Percentiles rank a stretch among this genome's conserved stretches.
phyloP scores from a whole-genome alignment of 805 yeast genomes.

The Candida krabiensis region DNA sequence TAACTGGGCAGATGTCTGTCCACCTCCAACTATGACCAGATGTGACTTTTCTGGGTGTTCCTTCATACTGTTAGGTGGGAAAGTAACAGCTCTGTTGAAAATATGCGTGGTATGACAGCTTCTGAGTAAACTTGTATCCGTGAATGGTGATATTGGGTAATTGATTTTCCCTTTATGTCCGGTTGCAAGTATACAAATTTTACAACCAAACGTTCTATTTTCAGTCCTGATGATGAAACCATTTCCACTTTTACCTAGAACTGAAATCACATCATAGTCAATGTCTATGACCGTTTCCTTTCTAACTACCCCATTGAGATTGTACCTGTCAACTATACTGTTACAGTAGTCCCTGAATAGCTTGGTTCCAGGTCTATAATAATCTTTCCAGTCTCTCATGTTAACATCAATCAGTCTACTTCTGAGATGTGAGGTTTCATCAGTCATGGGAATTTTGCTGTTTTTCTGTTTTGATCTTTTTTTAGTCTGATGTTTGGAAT shows the following conservation, averaged over 20 bases:
- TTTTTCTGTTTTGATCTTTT: neutral
- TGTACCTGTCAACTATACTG: neutral
- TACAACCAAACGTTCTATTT: neutral
- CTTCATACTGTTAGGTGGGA: neutral
- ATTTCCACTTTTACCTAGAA: neutral
- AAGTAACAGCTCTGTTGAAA: neutral
- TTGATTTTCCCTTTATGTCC: neutral
- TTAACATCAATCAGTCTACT: neutral
- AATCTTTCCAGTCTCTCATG: neutral
- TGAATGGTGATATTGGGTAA: neutral
- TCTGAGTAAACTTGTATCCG: neutral
- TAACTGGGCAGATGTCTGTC: neutral
- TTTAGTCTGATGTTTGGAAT: neutral
- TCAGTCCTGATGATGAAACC: neutral
- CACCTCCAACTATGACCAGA: neutral
- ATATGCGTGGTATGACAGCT: neutral
- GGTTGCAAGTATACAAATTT: neutral
- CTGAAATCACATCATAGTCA: neutral
- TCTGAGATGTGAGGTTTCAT: neutral
- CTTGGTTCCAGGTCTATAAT: neutral
- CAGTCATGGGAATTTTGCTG: neutral
- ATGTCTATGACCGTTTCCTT: neutral
- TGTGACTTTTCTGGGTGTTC: neutral
- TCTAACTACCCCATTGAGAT: neutral
- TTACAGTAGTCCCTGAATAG: neutral